These are phyloP conservation scores for Gracilaria gracilis DNA, from an alignment of 23 red algal species.

Conservation along the genomic window DNA sequence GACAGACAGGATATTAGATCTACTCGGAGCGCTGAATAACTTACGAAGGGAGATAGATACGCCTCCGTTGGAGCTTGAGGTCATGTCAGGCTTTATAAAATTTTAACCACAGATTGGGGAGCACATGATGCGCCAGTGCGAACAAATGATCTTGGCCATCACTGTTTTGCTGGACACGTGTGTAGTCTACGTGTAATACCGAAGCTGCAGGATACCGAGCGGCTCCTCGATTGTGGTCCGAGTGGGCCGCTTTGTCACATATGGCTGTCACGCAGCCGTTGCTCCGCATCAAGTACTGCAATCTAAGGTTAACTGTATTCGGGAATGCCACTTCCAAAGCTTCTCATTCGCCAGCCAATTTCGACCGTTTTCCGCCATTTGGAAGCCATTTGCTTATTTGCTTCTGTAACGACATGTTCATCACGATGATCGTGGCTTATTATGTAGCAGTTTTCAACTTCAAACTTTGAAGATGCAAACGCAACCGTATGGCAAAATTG, in stretches of 20 bases:
- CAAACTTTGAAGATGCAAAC: too few species aligned
- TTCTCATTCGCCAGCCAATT: background rate
- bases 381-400: too few species aligned
- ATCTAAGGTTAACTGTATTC: background rate
- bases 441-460: too few species aligned
- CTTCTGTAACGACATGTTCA: too few species aligned
- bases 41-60: background rate
- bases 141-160: background rate
- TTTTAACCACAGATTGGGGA: too few species aligned
- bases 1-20: too few species aligned
- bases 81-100: too few species aligned
- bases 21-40: too few species aligned
- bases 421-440: too few species aligned
- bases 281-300: background rate
- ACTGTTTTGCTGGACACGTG: background rate
- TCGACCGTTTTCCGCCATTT: conserved; percentile 1
- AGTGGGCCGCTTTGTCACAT: background rate
- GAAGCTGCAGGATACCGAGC: background rate
- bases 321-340: background rate
- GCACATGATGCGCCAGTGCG: background rate
- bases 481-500: too few species aligned
- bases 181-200: background rate
- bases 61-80: background rate
- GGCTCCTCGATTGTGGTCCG: background rate
- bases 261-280: background rate